Evolutionary conservation across 2,329 filamentous ascomycete species (phyloP).

Genomic region (Ophiostoma australiae): DNA sequence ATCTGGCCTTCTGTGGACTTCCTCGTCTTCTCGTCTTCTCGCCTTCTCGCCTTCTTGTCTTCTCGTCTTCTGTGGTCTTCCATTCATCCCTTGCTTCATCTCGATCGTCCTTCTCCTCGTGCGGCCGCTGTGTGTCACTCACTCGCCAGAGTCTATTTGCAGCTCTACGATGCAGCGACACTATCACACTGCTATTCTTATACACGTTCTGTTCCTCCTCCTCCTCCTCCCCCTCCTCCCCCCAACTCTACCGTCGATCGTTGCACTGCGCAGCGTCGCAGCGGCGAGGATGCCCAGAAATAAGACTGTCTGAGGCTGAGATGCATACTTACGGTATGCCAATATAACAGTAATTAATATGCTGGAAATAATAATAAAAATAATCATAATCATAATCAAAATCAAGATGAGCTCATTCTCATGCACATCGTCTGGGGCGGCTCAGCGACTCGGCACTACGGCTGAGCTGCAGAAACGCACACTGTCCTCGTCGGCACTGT

Average conservation of each 20-base stretch:
- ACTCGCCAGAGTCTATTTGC: background rate
- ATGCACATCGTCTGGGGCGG: slow-evolving; percentile 10
- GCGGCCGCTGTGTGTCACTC: too few relatives aligned
- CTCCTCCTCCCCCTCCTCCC: background rate
- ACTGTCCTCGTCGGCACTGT: background rate
- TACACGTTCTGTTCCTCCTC: background rate
- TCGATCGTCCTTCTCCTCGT: background rate
- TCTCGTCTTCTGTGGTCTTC: background rate
- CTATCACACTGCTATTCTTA: too few relatives aligned
- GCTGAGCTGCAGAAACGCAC: background rate
- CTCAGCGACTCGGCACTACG: background rate
- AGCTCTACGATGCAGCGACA: background rate
- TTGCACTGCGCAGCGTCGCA: background rate
- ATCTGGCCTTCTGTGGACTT: background rate
- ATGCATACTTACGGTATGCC: background rate
- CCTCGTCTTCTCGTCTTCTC: background rate
- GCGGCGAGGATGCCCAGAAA: background rate
- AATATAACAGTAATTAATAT: background rate
- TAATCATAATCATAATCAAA: background rate
- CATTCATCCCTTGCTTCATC: background rate
- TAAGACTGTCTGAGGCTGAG: slow-evolving; percentile 5
- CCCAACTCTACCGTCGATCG: background rate
- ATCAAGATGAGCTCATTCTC: background rate
- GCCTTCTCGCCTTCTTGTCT: background rate
- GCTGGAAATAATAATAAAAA: background rate